These are phyloP conservation scores for Evernia prunastri DNA, from an alignment of 495 filamentous ascomycete genomes.

Conservation along the genomic window DNA sequence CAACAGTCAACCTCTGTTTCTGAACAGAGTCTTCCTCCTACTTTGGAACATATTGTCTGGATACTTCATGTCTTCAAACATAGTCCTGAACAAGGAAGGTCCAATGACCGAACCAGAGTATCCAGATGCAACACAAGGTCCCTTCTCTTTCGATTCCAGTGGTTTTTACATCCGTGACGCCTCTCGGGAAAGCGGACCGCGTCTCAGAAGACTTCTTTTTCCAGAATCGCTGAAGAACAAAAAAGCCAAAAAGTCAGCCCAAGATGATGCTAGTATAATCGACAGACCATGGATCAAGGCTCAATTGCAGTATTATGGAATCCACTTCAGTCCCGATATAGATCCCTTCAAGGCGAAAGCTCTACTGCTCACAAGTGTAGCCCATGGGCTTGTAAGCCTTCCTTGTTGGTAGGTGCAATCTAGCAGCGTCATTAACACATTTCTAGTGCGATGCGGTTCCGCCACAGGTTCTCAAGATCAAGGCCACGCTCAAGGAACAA, in stretches of 20 bases:
- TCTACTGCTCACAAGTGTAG: background rate
- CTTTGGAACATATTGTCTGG: background rate
- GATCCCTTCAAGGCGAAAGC: background rate
- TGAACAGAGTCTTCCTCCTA: background rate
- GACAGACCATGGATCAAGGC: background rate
- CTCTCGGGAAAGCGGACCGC: background rate
- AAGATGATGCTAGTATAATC: background rate
- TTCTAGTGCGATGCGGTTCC: slow-evolving; percentile 8
- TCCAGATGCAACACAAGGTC: background rate
- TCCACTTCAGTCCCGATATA: background rate
- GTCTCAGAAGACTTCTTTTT: background rate
- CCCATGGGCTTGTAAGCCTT: background rate
- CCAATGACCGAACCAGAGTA: background rate
- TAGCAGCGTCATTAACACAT: background rate
- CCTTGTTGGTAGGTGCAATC: background rate
- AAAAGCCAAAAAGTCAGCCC: background rate
- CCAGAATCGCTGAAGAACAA: background rate
- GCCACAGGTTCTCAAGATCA: slow-evolving; percentile 8
- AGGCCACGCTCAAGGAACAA: slow-evolving; percentile 1
- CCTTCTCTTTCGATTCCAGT: background rate
- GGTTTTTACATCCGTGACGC: background rate
- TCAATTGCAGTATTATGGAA: background rate
- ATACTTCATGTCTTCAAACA: background rate
- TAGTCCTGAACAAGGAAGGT: background rate
- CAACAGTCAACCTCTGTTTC: background rate